Percentiles rank a stretch among this genome's conserved stretches.
Evolutionary conservation across 306 rosid genomes (phyloP).

Genomic region (Clitoria ternatea): DNA sequence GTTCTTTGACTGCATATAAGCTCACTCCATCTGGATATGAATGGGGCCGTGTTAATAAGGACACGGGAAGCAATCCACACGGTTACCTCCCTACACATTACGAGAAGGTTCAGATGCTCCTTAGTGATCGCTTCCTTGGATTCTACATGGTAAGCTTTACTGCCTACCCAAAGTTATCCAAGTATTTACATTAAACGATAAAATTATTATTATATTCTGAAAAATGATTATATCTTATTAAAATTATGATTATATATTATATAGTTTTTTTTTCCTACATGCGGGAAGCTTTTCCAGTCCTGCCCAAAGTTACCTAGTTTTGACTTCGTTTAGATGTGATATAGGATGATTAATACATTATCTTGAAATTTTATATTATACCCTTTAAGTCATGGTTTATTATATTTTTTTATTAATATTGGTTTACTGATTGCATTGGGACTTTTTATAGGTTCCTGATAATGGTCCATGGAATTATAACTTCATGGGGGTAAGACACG

Average conservation of each 20-base stretch:
- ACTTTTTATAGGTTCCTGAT: slow-evolving; percentile 63
- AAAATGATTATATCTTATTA: no score
- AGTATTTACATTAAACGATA: no score
- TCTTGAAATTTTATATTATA: no score
- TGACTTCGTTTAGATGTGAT: neutral
- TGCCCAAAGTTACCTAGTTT: neutral
- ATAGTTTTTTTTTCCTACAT: no score
- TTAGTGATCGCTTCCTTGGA: slow-evolving; percentile 97
- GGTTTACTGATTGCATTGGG: neutral
- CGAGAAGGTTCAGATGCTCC: slow-evolving; percentile 99
- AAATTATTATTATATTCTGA: no score
- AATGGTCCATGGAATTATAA: slow-evolving; percentile 98
- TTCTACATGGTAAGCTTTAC: slow-evolving; percentile 80
- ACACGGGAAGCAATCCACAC: slow-evolving; percentile 93
- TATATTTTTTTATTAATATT: neutral
- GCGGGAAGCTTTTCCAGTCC: slow-evolving; percentile 47
- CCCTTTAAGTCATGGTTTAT: no score
- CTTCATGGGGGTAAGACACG: slow-evolving; percentile 97
- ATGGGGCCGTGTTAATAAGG: slow-evolving; percentile 98
- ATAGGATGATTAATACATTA: neutral
- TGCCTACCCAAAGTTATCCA: neutral
- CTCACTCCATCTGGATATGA: slow-evolving; percentile 96
- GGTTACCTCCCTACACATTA: slow-evolving; percentile 98
- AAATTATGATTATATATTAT: no score
- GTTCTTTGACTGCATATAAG: slow-evolving; percentile 93